Evolutionary conservation across 2,329 filamentous ascomycete genomes (phyloP).

Genomic region (Colletotrichum siamense): DNA sequence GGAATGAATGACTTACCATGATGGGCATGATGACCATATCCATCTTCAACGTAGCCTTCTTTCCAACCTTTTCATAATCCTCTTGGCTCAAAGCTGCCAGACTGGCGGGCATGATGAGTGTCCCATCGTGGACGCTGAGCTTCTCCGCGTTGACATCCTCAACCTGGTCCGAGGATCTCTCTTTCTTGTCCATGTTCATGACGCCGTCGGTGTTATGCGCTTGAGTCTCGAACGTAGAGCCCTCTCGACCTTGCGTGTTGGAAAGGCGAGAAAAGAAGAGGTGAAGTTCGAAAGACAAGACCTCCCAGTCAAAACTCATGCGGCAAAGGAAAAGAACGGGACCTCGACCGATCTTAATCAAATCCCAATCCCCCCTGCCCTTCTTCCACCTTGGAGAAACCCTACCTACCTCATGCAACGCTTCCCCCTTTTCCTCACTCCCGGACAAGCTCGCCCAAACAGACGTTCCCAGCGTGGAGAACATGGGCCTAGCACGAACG

Average conservation of each 20-base stretch:
- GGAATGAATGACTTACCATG: neutral
- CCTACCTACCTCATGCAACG: neutral
- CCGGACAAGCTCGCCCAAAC: neutral
- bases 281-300: neutral
- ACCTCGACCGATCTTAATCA: neutral
- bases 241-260: neutral
- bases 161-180: neutral
- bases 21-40: constrained; percentile 28
- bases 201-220: neutral
- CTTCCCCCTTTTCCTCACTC: neutral
- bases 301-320: neutral
- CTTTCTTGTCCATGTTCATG: constrained; percentile 3
- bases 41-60: constrained; percentile 24
- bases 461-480: neutral
- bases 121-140: neutral
- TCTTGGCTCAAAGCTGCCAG: constrained; percentile 23
- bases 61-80: constrained; percentile 23
- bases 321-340: neutral
- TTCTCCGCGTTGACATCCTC: constrained; percentile 5
- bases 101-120: constrained; percentile 23
- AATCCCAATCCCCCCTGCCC: neutral
- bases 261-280: neutral
- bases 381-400: neutral
- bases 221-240: neutral
- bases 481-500: neutral